Conservation (phyloP, 352 stramenopile species). For the Thraustochytrium sp. region DNA sequence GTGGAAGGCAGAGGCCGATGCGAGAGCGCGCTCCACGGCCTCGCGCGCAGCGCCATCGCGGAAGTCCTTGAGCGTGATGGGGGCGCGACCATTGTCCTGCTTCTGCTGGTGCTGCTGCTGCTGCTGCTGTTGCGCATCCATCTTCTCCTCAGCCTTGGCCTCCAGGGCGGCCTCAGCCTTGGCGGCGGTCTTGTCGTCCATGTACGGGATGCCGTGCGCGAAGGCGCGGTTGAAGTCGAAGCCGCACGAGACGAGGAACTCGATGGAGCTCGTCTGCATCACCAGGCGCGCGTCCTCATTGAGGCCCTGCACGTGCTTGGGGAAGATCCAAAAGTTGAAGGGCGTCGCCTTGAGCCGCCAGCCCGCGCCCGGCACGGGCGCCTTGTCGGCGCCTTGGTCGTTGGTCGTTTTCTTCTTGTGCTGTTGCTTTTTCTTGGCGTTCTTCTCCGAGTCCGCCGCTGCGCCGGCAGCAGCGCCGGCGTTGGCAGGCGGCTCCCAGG, state of each 20-base stretch:
- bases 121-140: neutral
- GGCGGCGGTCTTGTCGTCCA: slow-evolving; percentile 59
- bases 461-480: too few relatives aligned
- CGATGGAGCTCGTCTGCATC: slow-evolving; percentile 68
- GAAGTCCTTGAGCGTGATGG: neutral
- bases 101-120: neutral
- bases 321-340: slow-evolving; percentile 79
- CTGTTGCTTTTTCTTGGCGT: too few relatives aligned
- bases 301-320: slow-evolving; percentile 58
- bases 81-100: neutral
- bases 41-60: neutral
- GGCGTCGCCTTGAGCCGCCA: slow-evolving; percentile 51
- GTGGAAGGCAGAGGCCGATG: neutral
- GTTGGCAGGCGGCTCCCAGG: slow-evolving; percentile 43
- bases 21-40: neutral
- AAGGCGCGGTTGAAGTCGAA: slow-evolving; percentile 81
- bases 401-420: too few relatives aligned
- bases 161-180: slow-evolving; percentile 59
- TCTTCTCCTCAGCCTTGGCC: slow-evolving; percentile 44
- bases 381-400: too few relatives aligned
- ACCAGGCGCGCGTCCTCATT: slow-evolving; percentile 63
- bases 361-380: neutral
- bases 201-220: slow-evolving; percentile 67
- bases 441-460: too few relatives aligned
- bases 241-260: slow-evolving; percentile 70